Evolutionary conservation across 139 green algal genomes (phyloP).

Genomic region (Chlorella sp.): DNA sequence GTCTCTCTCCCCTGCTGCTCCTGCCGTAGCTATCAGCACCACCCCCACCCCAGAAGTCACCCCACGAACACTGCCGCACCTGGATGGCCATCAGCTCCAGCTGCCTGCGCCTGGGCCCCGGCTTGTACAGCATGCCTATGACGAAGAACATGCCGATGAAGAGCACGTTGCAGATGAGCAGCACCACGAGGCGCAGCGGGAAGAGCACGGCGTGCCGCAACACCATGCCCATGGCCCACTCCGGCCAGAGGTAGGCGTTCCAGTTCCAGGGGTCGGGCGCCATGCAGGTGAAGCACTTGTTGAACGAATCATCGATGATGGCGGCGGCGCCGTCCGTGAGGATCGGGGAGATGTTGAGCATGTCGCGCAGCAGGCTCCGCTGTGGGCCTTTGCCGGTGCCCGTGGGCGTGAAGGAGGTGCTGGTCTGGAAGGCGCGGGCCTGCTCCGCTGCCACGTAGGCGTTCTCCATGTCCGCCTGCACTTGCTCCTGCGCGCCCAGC

Average conservation of each 20-base stretch:
- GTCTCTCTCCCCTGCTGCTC: not conserved
- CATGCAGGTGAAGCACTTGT: slow-evolving; percentile 80
- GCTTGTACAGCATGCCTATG: slow-evolving; percentile 44
- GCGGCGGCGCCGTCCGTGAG: slow-evolving; percentile 77
- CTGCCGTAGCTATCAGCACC: not conserved
- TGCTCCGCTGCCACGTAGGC: not conserved
- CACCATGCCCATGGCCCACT: slow-evolving; percentile 65
- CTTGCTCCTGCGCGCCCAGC: not conserved
- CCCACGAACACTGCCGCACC: not conserved
- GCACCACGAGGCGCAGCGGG: slow-evolving; percentile 50
- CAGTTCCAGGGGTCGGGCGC: slow-evolving; percentile 91
- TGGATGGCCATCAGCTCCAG: slow-evolving; percentile 40
- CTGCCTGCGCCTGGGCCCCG: slow-evolving; percentile 7
- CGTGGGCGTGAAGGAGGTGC: not conserved
- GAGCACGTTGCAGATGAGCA: slow-evolving; percentile 63
- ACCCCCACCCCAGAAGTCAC: not conserved
- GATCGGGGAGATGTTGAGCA: slow-evolving; percentile 76
- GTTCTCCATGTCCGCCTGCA: not conserved
- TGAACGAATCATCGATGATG: slow-evolving; percentile 95
- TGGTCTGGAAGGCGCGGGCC: not conserved
- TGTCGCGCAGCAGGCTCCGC: slow-evolving; percentile 32
- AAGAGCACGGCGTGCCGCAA: slow-evolving; percentile 47
- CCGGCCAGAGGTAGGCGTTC: slow-evolving; percentile 94
- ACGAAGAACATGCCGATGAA: slow-evolving; percentile 81
- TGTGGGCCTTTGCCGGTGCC: not conserved